Percentiles rank a stretch among this genome's conserved stretches.
These are phyloP conservation scores for Cordyceps sp. DNA, from an alignment of 2,329 filamentous ascomycete species.

Conservation along the genomic window DNA sequence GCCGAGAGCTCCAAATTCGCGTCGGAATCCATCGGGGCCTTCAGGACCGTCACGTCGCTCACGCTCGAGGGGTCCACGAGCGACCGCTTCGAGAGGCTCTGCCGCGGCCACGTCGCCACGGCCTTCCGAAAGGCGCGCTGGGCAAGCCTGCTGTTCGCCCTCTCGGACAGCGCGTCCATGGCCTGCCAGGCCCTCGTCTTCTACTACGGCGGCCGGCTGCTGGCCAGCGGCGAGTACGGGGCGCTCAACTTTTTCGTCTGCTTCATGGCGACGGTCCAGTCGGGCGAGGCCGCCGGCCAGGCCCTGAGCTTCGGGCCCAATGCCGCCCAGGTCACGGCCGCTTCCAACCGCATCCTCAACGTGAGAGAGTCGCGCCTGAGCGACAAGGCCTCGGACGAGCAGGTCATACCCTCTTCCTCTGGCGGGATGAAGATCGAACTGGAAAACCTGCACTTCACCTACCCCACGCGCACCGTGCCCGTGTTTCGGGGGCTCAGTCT, in stretches of 20 bases:
- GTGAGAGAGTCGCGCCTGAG: slow-evolving; percentile 25
- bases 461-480: slow-evolving; percentile 37
- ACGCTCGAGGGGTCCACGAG: slow-evolving; percentile 53
- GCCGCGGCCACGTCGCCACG: slow-evolving; percentile 37
- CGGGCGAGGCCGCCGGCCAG: slow-evolving; percentile 49
- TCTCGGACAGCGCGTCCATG: slow-evolving; percentile 50
- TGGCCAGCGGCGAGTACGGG: slow-evolving; percentile 31
- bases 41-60: slow-evolving; percentile 54
- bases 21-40: slow-evolving; percentile 56
- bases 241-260: slow-evolving; percentile 33
- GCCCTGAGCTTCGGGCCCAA: slow-evolving; percentile 53
- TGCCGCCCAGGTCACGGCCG: slow-evolving; percentile 39
- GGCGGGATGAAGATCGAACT: slow-evolving; percentile 41
- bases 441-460: slow-evolving; percentile 39
- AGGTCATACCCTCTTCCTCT: slow-evolving; percentile 24
- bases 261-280: slow-evolving; percentile 51
- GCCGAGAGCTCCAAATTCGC: slow-evolving; percentile 59
- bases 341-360: slow-evolving; percentile 41
- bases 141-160: slow-evolving; percentile 48
- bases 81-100: slow-evolving; percentile 40
- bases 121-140: slow-evolving; percentile 46
- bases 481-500: slow-evolving; percentile 47
- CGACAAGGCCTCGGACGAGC: slow-evolving; percentile 13
- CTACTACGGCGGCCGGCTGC: slow-evolving; percentile 48
- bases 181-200: slow-evolving; percentile 47